A percentile compares a stretch with the other conserved stretches of the same genome.
Conservation (phyloP, 805 yeast species). For the Saccharomyces jurei region DNA sequence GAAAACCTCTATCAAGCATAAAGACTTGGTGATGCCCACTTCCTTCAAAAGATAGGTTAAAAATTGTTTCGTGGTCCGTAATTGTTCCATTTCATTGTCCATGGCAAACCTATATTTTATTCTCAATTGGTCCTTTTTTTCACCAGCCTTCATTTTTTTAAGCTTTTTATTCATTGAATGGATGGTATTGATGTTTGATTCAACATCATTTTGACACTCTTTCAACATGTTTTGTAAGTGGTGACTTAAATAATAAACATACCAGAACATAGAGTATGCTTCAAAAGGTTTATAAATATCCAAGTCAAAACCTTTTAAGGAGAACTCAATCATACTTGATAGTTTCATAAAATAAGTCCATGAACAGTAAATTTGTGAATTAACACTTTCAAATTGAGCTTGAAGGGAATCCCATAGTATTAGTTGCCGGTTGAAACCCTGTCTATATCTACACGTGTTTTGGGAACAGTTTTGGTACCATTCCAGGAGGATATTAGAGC, state of each 20-base stretch:
- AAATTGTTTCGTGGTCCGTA: slow-evolving; percentile 24
- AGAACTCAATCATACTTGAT: slow-evolving; percentile 62
- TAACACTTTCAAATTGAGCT: slow-evolving; percentile 61
- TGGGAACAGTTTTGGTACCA: slow-evolving; percentile 41
- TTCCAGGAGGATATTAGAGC: slow-evolving; percentile 40
- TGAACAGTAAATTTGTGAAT: slow-evolving; percentile 48
- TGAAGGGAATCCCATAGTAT: slow-evolving; percentile 73
- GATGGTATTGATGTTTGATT: slow-evolving; percentile 29
- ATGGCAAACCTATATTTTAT: slow-evolving; percentile 28
- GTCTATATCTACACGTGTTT: slow-evolving; percentile 80
- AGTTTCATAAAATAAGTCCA: slow-evolving; percentile 64
- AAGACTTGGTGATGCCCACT: slow-evolving; percentile 20
- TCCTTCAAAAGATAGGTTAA: slow-evolving; percentile 21
- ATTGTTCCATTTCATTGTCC: slow-evolving; percentile 31
- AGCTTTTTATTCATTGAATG: slow-evolving; percentile 33
- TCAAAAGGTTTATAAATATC: slow-evolving; percentile 71
- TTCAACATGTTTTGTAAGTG: slow-evolving; percentile 39
- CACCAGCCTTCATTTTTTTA: slow-evolving; percentile 44
- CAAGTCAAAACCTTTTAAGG: slow-evolving; percentile 65
- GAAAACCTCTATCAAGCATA: slow-evolving; percentile 30
- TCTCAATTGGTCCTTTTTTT: slow-evolving; percentile 38
- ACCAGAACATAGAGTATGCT: slow-evolving; percentile 59
- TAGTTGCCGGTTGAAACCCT: slow-evolving; percentile 50
- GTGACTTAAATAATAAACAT: slow-evolving; percentile 43
- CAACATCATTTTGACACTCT: slow-evolving; percentile 29